These are phyloP conservation scores for Arthrobotrys musiformis DNA, from an alignment of 2,329 filamentous ascomycete genomes.

Conservation along the genomic window DNA sequence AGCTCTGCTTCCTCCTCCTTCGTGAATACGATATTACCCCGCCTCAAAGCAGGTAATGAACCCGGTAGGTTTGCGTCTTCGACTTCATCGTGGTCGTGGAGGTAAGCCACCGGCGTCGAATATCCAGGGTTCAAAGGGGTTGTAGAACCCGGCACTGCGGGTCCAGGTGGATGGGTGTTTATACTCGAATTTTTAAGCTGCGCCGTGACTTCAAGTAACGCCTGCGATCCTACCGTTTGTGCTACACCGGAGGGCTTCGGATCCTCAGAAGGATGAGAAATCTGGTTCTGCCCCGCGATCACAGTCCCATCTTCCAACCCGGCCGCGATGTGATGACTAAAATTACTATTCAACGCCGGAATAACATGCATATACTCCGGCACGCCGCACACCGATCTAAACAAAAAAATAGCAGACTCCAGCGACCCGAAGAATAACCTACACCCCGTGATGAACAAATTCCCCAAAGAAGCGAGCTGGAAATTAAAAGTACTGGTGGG, in stretches of 20 bases:
- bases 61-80: constrained; percentile 86
- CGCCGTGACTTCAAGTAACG: constrained; percentile 60
- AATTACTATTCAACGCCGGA: constrained; percentile 92
- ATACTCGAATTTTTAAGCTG: constrained; percentile 16
- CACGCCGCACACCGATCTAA: constrained; percentile 87
- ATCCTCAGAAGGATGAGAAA: constrained; percentile 81
- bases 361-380: constrained; percentile 80
- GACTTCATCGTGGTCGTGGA: constrained; percentile 68
- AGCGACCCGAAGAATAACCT: constrained; percentile 92
- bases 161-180: constrained; percentile 40
- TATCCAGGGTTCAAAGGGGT: constrained; percentile 51
- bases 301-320: constrained; percentile 78
- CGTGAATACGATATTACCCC: constrained; percentile 82
- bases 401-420: constrained; percentile 89
- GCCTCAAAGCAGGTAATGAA: constrained; percentile 80
- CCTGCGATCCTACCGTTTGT: constrained; percentile 59
- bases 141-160: constrained; percentile 25
- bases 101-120: constrained; percentile 59
- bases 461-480: constrained; percentile 78
- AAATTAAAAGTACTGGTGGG: constrained; percentile 81
- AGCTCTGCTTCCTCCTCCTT: constrained; percentile 81
- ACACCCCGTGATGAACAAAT: constrained; percentile 83
- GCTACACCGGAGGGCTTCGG: constrained; percentile 63
- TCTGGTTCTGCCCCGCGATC: constrained; percentile 92
- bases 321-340: constrained; percentile 92